Percentiles rank a stretch among this genome's conserved stretches.
Evolutionary conservation across 148 eudicot genomes (phyloP).

Genomic region (Rhododendron ferrugineum): DNA sequence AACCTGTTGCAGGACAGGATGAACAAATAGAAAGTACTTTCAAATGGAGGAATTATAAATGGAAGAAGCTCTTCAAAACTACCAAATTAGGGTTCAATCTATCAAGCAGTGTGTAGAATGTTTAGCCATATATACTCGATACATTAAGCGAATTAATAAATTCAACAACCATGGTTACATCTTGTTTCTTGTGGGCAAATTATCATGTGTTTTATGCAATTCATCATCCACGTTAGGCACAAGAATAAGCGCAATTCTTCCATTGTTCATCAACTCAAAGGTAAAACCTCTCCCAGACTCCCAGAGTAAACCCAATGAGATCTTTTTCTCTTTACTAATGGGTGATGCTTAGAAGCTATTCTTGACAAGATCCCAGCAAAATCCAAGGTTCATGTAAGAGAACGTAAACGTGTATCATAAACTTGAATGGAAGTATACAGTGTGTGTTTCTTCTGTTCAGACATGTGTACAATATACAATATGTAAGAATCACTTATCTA

Average conservation of each 20-base stretch:
- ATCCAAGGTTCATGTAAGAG: not conserved
- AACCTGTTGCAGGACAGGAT: not conserved
- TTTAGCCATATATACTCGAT: not conserved
- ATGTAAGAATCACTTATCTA: not conserved
- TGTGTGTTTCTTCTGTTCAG: not conserved
- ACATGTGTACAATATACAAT: no score
- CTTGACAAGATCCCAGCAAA: not conserved
- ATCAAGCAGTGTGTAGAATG: no score
- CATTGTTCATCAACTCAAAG: not conserved
- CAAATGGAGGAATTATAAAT: not conserved
- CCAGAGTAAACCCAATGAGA: no score
- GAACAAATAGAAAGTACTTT: not conserved
- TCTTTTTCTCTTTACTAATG: not conserved
- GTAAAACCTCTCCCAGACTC: not conserved
- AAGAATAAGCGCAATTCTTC: not conserved
- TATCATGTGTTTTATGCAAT: not conserved
- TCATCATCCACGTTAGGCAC: not conserved
- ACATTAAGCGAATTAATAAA: not conserved
- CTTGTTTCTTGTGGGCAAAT: not conserved
- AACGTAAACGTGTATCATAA: not conserved
- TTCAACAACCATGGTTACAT: not conserved
- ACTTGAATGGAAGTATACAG: not conserved
- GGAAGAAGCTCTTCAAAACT: no score
- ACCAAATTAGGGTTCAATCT: no score
- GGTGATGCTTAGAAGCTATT: not conserved